phyloP scores from a whole-genome alignment of 2,329 filamentous ascomycete genomes.

The Ceratocystiopsis brevicomis region DNA sequence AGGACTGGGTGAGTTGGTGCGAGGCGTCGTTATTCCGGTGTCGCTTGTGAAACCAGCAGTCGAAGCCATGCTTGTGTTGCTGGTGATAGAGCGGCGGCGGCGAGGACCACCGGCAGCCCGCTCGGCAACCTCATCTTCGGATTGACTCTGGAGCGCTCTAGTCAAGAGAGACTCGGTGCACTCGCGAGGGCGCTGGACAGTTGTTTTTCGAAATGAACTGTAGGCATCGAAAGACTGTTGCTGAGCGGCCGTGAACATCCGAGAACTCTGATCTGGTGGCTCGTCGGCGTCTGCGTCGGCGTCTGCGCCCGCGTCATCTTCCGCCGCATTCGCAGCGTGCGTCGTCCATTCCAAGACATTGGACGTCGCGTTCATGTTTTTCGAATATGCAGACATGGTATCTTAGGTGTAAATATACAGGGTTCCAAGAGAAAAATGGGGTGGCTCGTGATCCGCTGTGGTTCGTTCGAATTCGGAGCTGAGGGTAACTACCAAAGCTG shows the following conservation, averaged over 20 bases:
- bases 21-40: conserved; percentile 73
- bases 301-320: conserved; percentile 37
- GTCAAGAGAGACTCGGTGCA: conserved; percentile 72
- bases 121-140: conserved; percentile 34
- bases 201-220: conserved; percentile 27
- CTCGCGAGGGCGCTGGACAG: conserved; percentile 28
- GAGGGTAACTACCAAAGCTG: neutral
- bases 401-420: neutral
- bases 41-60: conserved; percentile 91
- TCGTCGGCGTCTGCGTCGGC: conserved; percentile 59
- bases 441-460: too few relatives aligned
- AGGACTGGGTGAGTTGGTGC: conserved; percentile 74
- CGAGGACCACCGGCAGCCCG: conserved; percentile 13
- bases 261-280: conserved; percentile 46
- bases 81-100: conserved; percentile 49
- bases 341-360: conserved; percentile 27
- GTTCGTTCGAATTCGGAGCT: too few relatives aligned
- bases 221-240: conserved; percentile 4
- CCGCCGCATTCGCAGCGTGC: conserved; percentile 23
- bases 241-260: conserved; percentile 6
- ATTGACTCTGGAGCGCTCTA: conserved; percentile 53
- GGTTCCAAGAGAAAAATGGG: neutral
- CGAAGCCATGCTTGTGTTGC: conserved; percentile 62
- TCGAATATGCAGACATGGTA: conserved; percentile 14
- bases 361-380: conserved; percentile 20